These are phyloP conservation scores for Chlamydomonas applanata DNA, from an alignment of 139 green algal species.

Conservation along the genomic window DNA sequence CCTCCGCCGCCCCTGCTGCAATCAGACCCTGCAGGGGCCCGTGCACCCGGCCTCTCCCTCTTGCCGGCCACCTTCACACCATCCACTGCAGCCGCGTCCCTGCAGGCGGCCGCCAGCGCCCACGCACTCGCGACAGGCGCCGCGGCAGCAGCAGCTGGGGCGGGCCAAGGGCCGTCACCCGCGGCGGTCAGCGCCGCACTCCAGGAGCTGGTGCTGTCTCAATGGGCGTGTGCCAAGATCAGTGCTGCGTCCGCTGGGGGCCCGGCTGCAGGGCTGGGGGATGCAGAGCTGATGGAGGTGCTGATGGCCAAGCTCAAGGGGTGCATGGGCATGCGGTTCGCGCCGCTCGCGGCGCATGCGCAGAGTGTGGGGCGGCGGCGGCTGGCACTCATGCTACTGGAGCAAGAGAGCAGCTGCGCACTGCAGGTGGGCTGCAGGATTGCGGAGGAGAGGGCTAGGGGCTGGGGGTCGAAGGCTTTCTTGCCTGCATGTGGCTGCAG, in stretches of 20 bases:
- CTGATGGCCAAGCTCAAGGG: constrained; percentile 64
- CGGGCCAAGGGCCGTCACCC: background rate
- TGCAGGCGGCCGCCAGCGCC: background rate
- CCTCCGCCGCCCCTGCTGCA: background rate
- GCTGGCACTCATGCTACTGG: constrained; percentile 66
- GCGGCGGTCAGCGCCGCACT: background rate
- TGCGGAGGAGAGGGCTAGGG: no score
- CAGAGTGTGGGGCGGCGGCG: constrained; percentile 35
- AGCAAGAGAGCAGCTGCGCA: constrained; percentile 57
- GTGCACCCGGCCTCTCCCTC: background rate
- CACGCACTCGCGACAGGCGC: background rate
- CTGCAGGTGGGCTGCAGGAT: constrained; percentile 32
- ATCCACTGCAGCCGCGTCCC: background rate
- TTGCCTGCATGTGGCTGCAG: no score
- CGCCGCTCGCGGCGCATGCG: constrained; percentile 47
- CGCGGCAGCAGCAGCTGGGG: background rate
- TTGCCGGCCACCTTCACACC: background rate
- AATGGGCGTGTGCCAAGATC: constrained; percentile 87
- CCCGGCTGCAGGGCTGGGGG: constrained; percentile 19
- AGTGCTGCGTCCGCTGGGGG: constrained; percentile 14
- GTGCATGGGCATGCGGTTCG: constrained; percentile 55
- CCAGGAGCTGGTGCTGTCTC: constrained; percentile 57
- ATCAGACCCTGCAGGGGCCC: background rate
- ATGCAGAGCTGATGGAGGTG: constrained; percentile 59
- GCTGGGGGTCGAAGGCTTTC: no score